Evolutionary conservation across 192 early-diverging fungal species (phyloP), one percentile per base, ranked within the genome.

Genomic region (Coemansia aciculifera): DNA sequence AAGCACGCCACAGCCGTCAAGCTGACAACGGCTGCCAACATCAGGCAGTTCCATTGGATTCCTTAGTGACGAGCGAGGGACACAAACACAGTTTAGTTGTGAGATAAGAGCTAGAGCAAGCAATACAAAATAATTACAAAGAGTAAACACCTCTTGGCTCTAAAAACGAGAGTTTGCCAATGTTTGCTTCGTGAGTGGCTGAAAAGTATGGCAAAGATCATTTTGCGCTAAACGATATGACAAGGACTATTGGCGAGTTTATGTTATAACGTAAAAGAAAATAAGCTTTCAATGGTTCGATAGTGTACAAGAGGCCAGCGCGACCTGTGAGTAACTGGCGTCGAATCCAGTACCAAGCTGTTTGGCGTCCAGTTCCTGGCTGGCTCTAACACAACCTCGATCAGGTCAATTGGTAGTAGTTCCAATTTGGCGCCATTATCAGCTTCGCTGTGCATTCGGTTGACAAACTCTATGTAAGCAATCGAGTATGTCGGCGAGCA

Each of bases 291-390:
- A 9, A 81, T 76, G 48, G 62, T 68, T 15, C 72, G 65, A 54
- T 76, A 81, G 4, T 74, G 21, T 19, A 81, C 64, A 64, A 69
- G 60, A 6, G 79, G 74, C 74, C 74, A 76, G 34, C 67, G 61
- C 3, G 21, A 64, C 56, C 40, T 72, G 57, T 43, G 62, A 32
- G 46, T 11, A 3, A 38, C 3, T 24, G 38, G 43, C 10, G 37
- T 15, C 15, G 42, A 32, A 12, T 17, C 46, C n/a, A 23, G 46
- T 15, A 13, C 46, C 24, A 23, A 34, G 12, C 23, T 17, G 15
- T 56, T 39, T 37, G 34, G 56, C 48, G 40, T 56, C 5, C 23
- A n/a, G 23, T 37, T 12, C 40, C 10, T 39, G 8, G 38, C 39
- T 21, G 73, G 70, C 12, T 69, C 66, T 36, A 81, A 61, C 4